Evolutionary conservation across 1,284 basidiomycete species (phyloP), one percentile per base, ranked within the genome.

Genomic region (Irpex sp.): DNA sequence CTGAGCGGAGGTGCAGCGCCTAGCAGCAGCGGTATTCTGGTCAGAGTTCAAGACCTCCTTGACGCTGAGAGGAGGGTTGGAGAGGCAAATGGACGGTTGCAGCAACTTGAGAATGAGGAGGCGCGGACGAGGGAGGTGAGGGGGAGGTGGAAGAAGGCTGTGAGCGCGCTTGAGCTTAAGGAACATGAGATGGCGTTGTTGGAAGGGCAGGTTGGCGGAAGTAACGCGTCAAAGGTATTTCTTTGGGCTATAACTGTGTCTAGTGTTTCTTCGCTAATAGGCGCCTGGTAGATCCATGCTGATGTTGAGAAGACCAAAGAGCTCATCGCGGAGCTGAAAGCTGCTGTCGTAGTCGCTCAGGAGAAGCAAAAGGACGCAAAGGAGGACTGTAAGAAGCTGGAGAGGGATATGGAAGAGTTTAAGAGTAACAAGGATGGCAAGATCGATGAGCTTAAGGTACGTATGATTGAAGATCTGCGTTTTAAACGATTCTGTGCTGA

Each of bases 341-440:
- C 77, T 16, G 83, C 87, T 1, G 80, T 94, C 36, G 75, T 86
- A 60, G 76, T 75, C 0, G 88, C 93, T 6, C 87, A 90, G 71
- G 80, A 86, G 61, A 91, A 92, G 69, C 91, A 96, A 72, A 84
- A 85, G 67, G 81, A 78, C 2, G 93, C 94, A 0, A 78, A 87
- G 59, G 86, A 81, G 0, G 95, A 98, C 64, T 86, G 86, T 71
- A 88, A 88, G 76, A 91, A 90, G 66, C 86, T 98, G 23, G 92
- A 98, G 76, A 90, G 89, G 70, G 97, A 99, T 73, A 98, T 99
- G 94, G 87, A 86, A 59, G 97, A 99, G 79, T 98, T 99, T 78
- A 96, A 97, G 79, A 90, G 94, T 74, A 96, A 99, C 80, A 97
- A 98, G 74, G 96, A 98, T 61, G 93, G 93, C 55, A 99, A 99